A percentile compares a stretch with the other conserved stretches of the same genome.
Evolutionary conservation across 75 land plant genomes (phyloP).

Genomic region (Pinus tabuliformis): DNA sequence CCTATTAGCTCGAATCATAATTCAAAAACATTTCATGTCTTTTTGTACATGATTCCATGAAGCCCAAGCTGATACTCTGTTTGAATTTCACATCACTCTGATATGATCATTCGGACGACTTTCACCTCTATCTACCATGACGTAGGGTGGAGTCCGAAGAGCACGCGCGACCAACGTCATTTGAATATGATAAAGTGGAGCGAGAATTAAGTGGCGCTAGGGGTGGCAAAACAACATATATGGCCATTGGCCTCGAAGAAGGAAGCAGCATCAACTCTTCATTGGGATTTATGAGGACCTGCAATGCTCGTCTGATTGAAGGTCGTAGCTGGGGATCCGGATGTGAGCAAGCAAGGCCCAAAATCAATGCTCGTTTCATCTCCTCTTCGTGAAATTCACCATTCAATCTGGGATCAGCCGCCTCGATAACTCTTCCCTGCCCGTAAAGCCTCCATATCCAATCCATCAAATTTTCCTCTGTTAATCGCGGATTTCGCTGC

Average conservation of each 20-base stretch:
- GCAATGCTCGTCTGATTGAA: slow-evolving; percentile 26
- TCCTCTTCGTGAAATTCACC: slow-evolving; percentile 20
- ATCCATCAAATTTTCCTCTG: slow-evolving; percentile 14
- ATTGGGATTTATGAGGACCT: neutral
- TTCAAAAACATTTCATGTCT: no score
- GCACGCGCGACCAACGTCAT: no score
- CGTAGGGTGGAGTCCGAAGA: no score
- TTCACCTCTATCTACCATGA: no score
- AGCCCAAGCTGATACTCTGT: no score
- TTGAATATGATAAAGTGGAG: no score
- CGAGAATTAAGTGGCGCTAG: no score
- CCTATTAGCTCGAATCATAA: no score
- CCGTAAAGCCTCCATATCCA: slow-evolving; percentile 36
- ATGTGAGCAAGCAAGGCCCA: slow-evolving; percentile 54
- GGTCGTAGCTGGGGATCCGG: slow-evolving; percentile 41
- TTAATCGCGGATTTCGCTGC: neutral
- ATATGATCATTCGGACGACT: no score
- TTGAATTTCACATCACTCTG: no score
- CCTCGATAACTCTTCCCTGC: slow-evolving; percentile 19
- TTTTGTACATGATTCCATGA: no score
- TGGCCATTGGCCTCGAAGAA: neutral
- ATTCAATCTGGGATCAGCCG: slow-evolving; percentile 28
- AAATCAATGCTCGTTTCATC: slow-evolving; percentile 21
- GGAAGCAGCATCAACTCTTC: neutral
- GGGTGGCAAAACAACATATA: no score